Evolutionary conservation across 352 stramenopile species (phyloP).

Genomic region (Pythium brassicae): DNA sequence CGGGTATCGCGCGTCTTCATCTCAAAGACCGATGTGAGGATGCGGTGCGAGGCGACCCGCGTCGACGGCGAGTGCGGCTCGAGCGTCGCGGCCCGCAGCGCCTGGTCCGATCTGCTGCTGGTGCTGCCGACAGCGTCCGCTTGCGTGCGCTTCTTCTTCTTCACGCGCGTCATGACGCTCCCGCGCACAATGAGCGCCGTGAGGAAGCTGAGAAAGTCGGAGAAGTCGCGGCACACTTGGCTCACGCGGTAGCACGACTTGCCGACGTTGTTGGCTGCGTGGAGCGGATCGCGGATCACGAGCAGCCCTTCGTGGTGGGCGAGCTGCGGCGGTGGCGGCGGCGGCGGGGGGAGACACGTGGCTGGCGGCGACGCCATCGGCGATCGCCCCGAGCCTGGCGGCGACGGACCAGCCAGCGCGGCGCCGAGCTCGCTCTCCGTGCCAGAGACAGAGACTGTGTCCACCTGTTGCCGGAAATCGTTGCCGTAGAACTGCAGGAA

Average conservation of each 20-base stretch:
- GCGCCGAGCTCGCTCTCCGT: slow-evolving; percentile 6
- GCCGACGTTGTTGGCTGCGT: slow-evolving; percentile 73
- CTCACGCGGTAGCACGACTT: slow-evolving; percentile 83
- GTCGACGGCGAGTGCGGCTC: neutral
- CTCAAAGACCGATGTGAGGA: slow-evolving; percentile 57
- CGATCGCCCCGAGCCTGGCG: slow-evolving; percentile 4
- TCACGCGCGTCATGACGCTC: slow-evolving; percentile 59
- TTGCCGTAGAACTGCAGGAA: slow-evolving; percentile 84
- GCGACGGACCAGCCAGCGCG: neutral
- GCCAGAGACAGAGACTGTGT: slow-evolving; percentile 32
- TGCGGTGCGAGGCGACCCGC: slow-evolving; percentile 31
- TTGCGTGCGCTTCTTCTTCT: slow-evolving; percentile 21
- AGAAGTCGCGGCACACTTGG: slow-evolving; percentile 80
- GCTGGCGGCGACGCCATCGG: slow-evolving; percentile 2
- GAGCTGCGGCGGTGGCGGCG: slow-evolving; percentile 11
- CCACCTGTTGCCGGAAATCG: slow-evolving; percentile 71
- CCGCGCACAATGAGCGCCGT: slow-evolving; percentile 78
- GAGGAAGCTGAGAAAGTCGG: slow-evolving; percentile 78
- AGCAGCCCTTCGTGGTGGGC: slow-evolving; percentile 34
- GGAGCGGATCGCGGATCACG: slow-evolving; percentile 71
- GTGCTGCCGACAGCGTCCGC: neutral
- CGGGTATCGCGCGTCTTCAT: slow-evolving; percentile 58
- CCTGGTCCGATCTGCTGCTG: neutral
- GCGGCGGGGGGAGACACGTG: neutral
- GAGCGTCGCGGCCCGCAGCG: neutral